Conservation (phyloP, 2,329 filamentous ascomycete species). For the Tolypocladium cylindrosporum region DNA sequence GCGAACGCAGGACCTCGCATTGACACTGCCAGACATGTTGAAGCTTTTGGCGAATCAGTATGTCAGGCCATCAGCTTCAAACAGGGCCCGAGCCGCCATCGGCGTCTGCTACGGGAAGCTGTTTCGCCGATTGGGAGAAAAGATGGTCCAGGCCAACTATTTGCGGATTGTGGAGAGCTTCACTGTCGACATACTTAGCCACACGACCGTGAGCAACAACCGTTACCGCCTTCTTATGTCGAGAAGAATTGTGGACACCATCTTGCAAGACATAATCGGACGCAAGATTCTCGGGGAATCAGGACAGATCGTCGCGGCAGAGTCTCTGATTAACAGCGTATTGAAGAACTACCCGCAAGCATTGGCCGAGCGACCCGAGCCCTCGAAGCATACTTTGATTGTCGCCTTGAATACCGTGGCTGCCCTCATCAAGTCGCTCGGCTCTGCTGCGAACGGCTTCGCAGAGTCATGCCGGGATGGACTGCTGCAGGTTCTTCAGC, state of each 20-base stretch:
- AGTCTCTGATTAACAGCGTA: constrained; percentile 72
- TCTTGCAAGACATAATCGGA: constrained; percentile 77
- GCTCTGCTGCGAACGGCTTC: constrained; percentile 69
- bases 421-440: constrained; percentile 68
- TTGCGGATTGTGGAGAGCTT: constrained; percentile 71
- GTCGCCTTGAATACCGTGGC: constrained; percentile 70
- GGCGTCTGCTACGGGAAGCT: constrained; percentile 81
- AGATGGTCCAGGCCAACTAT: constrained; percentile 75
- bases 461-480: constrained; percentile 80
- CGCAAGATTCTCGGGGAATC: constrained; percentile 77
- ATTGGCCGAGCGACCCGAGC: constrained; percentile 77
- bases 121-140: constrained; percentile 68
- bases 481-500: constrained; percentile 80
- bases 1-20: constrained; percentile 61
- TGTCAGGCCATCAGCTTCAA: constrained; percentile 65
- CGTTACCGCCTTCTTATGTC: constrained; percentile 80
- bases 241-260: constrained; percentile 71
- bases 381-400: constrained; percentile 76
- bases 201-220: constrained; percentile 67
- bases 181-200: constrained; percentile 68
- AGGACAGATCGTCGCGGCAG: constrained; percentile 75
- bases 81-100: constrained; percentile 71
- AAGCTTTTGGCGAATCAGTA: constrained; percentile 75
- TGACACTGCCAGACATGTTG: constrained; percentile 70
- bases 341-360: constrained; percentile 92